These are phyloP conservation scores for Ascochyta pisi DNA, from an alignment of 2,329 filamentous ascomycete genomes.

Conservation along the genomic window DNA sequence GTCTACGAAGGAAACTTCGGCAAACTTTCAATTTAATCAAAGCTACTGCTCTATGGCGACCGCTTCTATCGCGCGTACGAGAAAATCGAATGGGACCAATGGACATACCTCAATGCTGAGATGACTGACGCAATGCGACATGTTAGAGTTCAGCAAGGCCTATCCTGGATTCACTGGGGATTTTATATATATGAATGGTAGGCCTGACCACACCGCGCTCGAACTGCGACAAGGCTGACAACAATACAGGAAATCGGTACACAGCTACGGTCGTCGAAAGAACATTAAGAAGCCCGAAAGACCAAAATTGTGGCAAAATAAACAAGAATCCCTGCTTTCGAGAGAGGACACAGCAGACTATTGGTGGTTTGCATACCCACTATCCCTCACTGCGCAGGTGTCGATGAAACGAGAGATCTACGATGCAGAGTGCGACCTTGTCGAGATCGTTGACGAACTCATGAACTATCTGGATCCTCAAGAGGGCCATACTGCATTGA, in stretches of 20 bases:
- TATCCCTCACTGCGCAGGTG: not conserved
- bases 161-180: not conserved
- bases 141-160: not conserved
- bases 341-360: not conserved
- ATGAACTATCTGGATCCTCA: not conserved
- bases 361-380: not conserved
- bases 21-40: not conserved
- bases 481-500: not conserved
- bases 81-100: not conserved
- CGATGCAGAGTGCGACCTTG: not conserved
- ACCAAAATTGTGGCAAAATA: too few relatives aligned
- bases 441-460: not conserved
- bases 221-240: too few relatives aligned
- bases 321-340: not conserved
- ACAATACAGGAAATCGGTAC: too few relatives aligned
- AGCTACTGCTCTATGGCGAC: not conserved
- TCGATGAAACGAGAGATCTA: not conserved
- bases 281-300: too few relatives aligned
- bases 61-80: not conserved
- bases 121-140: not conserved
- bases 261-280: too few relatives aligned
- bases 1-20: not conserved
- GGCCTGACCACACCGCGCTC: too few relatives aligned
- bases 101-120: not conserved
- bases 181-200: not conserved